These are phyloP conservation scores for Blastocystis hominis DNA, from an alignment of 352 stramenopile species.

Conservation along the genomic window DNA sequence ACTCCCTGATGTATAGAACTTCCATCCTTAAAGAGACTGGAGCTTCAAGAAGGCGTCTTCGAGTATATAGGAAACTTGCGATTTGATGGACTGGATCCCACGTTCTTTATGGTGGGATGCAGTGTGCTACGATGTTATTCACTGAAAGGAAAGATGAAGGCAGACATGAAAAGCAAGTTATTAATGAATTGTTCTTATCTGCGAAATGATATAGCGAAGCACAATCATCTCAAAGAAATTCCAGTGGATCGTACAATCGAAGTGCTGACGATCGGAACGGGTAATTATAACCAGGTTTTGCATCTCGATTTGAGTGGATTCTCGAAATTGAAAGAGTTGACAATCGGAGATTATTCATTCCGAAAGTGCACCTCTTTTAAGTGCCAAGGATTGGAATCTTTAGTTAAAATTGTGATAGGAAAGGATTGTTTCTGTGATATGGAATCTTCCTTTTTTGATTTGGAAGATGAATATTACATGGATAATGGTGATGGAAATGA, in stretches of 20 bases:
- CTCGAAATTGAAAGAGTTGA: background rate
- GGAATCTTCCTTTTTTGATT: background rate
- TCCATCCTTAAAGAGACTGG: background rate
- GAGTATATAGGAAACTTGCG: background rate
- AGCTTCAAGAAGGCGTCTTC: background rate
- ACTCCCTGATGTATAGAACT: background rate
- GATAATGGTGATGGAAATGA: background rate
- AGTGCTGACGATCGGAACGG: background rate
- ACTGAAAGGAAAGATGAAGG: background rate
- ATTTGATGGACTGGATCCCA: background rate
- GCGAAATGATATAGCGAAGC: background rate
- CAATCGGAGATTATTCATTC: background rate
- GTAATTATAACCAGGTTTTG: background rate
- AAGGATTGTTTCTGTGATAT: background rate
- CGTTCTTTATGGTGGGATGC: background rate
- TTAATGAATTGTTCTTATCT: background rate
- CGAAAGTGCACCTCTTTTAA: background rate
- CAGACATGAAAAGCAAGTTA: background rate
- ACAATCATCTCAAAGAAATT: background rate
- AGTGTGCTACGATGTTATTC: background rate
- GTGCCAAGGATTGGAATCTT: background rate
- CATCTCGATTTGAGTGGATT: background rate
- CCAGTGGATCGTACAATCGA: background rate
- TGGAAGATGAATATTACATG: background rate
- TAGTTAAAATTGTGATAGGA: background rate